phyloP scores from a whole-genome alignment of 176 grass and related monocot genomes.

The Triticum timopheevii region DNA sequence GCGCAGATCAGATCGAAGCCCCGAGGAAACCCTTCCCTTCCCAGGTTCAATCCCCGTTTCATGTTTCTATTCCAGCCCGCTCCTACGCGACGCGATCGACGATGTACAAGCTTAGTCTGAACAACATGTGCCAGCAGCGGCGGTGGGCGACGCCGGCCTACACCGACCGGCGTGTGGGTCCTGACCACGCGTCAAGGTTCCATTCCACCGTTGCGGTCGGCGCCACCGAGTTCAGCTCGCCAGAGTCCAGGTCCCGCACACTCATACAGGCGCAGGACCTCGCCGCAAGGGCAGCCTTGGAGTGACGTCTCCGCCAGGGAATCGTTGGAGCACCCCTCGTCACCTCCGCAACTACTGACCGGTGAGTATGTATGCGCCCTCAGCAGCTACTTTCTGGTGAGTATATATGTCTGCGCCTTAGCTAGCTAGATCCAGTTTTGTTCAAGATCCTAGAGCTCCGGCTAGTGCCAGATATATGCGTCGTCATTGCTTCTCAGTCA shows the following conservation, averaged over 20 bases:
- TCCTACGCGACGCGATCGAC: too few relatives aligned
- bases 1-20: too few relatives aligned
- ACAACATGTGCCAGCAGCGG: constrained; percentile 68
- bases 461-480: too few relatives aligned
- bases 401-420: too few relatives aligned
- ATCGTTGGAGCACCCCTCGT: not conserved
- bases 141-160: constrained; percentile 56
- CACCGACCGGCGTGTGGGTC: constrained; percentile 26
- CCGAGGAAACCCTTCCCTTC: too few relatives aligned
- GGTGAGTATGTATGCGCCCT: constrained; percentile 32
- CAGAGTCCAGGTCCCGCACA: not conserved
- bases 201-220: constrained; percentile 56
- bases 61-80: too few relatives aligned
- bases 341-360: not conserved
- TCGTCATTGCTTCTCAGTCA: too few relatives aligned
- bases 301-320: constrained; percentile 1
- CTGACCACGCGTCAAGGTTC: constrained; percentile 39
- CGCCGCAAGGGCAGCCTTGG: constrained; percentile 59
- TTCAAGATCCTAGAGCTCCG: too few relatives aligned
- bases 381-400: too few relatives aligned
- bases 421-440: too few relatives aligned
- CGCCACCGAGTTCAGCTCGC: constrained; percentile 31
- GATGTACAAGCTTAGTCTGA: constrained; percentile 63
- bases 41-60: too few relatives aligned
- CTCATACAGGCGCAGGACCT: constrained; percentile 59